These are phyloP conservation scores for Salix brachista DNA, from an alignment of 345 rosid species.

Conservation along the genomic window DNA sequence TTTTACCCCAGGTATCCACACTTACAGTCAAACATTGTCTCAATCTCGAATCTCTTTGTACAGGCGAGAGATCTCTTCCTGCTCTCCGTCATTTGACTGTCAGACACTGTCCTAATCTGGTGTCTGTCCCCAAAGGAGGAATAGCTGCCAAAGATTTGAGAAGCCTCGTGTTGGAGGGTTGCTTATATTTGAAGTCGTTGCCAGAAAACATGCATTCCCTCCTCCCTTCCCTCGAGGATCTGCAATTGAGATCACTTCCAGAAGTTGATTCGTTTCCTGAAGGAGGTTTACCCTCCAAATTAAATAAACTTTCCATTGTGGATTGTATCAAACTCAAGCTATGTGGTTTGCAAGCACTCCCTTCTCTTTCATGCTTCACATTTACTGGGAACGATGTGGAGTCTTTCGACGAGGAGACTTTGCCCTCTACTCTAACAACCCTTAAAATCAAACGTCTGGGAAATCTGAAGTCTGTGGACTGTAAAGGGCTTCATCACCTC, in stretches of 20 bases:
- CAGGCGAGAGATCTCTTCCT: too few relatives aligned
- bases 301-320: background rate
- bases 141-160: constrained; percentile 8
- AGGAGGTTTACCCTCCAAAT: background rate
- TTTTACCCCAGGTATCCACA: background rate
- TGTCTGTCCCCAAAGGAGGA: background rate
- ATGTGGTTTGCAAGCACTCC: constrained; percentile 2
- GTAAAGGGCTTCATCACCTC: constrained; percentile 1
- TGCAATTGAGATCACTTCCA: constrained; percentile 1
- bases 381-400: background rate
- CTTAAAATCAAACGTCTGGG: background rate
- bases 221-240: constrained; percentile 9
- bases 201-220: constrained; percentile 7
- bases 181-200: constrained; percentile 6
- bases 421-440: background rate
- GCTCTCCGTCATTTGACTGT: background rate
- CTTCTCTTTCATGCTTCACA: background rate
- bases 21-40: background rate
- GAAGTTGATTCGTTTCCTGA: constrained; percentile 11
- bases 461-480: constrained; percentile 4
- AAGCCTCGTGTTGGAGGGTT: background rate
- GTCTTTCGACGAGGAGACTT: constrained; percentile 12
- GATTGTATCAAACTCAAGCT: constrained; percentile 7
- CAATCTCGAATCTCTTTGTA: background rate
- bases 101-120: background rate